Evolutionary conservation across 202 grass and related monocot genomes (phyloP).

Genomic region (Thinopyrum obtusiflorum): DNA sequence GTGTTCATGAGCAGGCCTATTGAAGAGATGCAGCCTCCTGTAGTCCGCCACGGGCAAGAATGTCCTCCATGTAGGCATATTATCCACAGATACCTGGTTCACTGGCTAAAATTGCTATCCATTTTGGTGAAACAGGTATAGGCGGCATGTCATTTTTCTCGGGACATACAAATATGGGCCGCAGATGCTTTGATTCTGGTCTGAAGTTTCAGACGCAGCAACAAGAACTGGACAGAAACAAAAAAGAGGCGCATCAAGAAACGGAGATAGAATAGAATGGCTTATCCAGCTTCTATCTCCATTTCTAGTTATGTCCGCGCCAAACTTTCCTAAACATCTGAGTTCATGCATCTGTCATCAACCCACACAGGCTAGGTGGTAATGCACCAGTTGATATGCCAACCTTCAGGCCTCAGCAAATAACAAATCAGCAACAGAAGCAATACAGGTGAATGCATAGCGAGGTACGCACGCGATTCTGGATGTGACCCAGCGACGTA

Average conservation of each 20-base stretch:
- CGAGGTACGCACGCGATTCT: background rate
- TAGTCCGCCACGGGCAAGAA: no score
- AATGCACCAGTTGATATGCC: background rate
- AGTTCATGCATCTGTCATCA: background rate
- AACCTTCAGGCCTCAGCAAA: background rate
- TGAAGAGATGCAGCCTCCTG: no score
- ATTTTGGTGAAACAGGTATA: background rate
- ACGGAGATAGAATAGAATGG: background rate
- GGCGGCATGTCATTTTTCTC: background rate
- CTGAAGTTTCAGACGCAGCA: background rate
- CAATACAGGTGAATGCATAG: background rate
- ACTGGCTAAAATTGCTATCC: no score
- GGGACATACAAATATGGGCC: background rate
- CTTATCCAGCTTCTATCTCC: background rate
- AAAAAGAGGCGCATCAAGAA: background rate
- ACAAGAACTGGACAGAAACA: background rate
- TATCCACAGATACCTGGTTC: no score
- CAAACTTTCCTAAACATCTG: background rate
- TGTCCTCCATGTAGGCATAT: no score
- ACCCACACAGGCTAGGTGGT: background rate
- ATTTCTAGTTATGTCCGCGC: background rate
- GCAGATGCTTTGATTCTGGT: background rate
- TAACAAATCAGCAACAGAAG: background rate
- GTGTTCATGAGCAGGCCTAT: no score
- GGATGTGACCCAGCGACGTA: background rate